Evolutionary conservation across 1,139 yeast species (phyloP).

Genomic region (Yamadazyma triangularis): DNA sequence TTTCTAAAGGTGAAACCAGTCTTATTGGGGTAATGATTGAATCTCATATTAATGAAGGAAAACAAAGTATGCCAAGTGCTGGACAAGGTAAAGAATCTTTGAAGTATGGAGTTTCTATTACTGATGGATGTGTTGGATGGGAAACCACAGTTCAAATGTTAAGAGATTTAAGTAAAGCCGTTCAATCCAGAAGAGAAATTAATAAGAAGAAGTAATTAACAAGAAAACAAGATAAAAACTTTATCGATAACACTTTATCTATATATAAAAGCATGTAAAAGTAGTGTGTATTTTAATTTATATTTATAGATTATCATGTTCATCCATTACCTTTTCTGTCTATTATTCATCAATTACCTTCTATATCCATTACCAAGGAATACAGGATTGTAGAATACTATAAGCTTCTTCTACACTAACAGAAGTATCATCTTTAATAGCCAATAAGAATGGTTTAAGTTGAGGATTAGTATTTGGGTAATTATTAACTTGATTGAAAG

Average conservation of each 20-base stretch:
- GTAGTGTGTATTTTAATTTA: slow-evolving; percentile 1
- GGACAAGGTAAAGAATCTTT: slow-evolving; percentile 62
- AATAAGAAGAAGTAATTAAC: slow-evolving; percentile 6
- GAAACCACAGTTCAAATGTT: slow-evolving; percentile 82
- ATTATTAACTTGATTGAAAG: slow-evolving; percentile 46
- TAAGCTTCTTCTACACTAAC: too few relatives aligned
- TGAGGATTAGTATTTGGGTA: too few relatives aligned
- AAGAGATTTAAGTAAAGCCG: slow-evolving; percentile 74
- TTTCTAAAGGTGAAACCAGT: slow-evolving; percentile 70
- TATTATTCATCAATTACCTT: too few relatives aligned
- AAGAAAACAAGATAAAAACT: too few relatives aligned
- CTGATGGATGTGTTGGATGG: slow-evolving; percentile 96
- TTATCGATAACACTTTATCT: too few relatives aligned
- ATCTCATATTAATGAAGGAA: slow-evolving; percentile 88
- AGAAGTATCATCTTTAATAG: too few relatives aligned
- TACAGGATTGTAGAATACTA: too few relatives aligned
- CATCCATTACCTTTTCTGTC: too few relatives aligned
- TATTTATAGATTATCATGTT: too few relatives aligned
- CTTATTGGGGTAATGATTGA: slow-evolving; percentile 96
- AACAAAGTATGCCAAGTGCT: slow-evolving; percentile 68
- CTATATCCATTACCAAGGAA: too few relatives aligned
- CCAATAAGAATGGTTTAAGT: too few relatives aligned
- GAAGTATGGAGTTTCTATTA: slow-evolving; percentile 93
- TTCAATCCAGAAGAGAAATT: slow-evolving; percentile 63
- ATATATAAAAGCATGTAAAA: too few relatives aligned